phyloP scores from a whole-genome alignment of 371 early-diverging fungal genomes.

The Mortierella sp. region DNA sequence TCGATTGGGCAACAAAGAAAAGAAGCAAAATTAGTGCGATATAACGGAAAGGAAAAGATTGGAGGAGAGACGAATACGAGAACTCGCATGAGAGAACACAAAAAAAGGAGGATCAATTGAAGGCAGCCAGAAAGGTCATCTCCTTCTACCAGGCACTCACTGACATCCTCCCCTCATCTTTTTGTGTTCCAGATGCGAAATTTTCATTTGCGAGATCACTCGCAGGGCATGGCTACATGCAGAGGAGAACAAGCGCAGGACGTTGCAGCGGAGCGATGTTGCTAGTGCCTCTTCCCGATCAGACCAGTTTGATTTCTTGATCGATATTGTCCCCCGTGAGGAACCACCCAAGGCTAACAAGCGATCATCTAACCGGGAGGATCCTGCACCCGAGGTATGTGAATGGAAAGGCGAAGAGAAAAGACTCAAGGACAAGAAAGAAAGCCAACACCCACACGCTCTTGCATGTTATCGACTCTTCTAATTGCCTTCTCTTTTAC shows the following conservation, averaged over 20 bases:
- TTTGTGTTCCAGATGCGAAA: constrained; percentile 70
- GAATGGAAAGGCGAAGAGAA: too few relatives aligned
- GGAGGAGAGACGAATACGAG: background rate
- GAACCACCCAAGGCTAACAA: constrained; percentile 51
- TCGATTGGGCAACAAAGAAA: background rate
- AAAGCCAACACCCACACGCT: too few relatives aligned
- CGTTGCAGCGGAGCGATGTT: constrained; percentile 89
- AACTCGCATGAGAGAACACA: too few relatives aligned
- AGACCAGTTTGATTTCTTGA: constrained; percentile 93
- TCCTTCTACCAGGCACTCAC: background rate
- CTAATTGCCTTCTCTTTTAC: background rate
- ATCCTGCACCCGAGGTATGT: constrained; percentile 35
- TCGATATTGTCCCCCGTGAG: constrained; percentile 89
- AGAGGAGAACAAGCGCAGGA: constrained; percentile 92
- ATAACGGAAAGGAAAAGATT: background rate
- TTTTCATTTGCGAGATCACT: constrained; percentile 92
- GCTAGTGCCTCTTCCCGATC: constrained; percentile 80
- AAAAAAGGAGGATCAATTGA: too few relatives aligned
- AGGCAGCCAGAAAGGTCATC: too few relatives aligned
- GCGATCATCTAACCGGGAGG: constrained; percentile 38
- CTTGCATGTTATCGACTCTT: too few relatives aligned
- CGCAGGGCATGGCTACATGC: constrained; percentile 92
- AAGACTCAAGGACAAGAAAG: too few relatives aligned
- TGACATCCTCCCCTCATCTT: background rate
- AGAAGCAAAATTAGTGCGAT: too few relatives aligned